A percentile compares a stretch with the other conserved stretches of the same genome.
These are phyloP conservation scores for Fusarium udum DNA, from an alignment of 2,329 filamentous ascomycete species.

Conservation along the genomic window DNA sequence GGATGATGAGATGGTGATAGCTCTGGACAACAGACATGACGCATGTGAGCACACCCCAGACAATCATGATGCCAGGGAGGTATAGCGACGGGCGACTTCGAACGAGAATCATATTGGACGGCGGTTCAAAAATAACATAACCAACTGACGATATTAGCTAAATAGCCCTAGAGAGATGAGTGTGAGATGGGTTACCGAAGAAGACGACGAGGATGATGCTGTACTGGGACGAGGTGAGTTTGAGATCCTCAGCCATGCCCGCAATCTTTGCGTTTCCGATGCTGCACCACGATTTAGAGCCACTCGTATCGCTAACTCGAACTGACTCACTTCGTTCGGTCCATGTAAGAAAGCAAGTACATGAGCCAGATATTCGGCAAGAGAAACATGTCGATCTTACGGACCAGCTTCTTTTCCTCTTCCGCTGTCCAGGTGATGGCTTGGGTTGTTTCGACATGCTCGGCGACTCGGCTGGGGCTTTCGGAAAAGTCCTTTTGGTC, in stretches of 20 bases:
- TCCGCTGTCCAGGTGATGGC: not conserved
- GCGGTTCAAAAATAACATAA: not conserved
- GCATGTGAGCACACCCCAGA: not conserved
- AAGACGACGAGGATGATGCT: not conserved
- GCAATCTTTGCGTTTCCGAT: not conserved
- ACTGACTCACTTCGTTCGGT: not conserved
- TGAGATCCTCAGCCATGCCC: not conserved
- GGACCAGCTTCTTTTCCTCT: not conserved
- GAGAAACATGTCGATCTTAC: not conserved
- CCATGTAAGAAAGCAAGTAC: not conserved
- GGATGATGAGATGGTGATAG: not conserved
- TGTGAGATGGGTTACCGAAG: not conserved
- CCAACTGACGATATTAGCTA: not conserved
- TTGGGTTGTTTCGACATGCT: not conserved
- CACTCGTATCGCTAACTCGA: not conserved
- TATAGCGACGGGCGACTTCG: not conserved
- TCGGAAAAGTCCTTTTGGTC: not conserved
- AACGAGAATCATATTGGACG: not conserved
- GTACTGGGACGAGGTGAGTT: not conserved
- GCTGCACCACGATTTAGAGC: not conserved
- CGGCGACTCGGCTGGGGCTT: not conserved
- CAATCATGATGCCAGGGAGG: not conserved
- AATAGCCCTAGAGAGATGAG: not conserved
- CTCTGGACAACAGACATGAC: not conserved
- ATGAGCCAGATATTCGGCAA: not conserved